Conservation (phyloP, 2,329 filamentous ascomycete species). For the Xylariaceae sp. region DNA sequence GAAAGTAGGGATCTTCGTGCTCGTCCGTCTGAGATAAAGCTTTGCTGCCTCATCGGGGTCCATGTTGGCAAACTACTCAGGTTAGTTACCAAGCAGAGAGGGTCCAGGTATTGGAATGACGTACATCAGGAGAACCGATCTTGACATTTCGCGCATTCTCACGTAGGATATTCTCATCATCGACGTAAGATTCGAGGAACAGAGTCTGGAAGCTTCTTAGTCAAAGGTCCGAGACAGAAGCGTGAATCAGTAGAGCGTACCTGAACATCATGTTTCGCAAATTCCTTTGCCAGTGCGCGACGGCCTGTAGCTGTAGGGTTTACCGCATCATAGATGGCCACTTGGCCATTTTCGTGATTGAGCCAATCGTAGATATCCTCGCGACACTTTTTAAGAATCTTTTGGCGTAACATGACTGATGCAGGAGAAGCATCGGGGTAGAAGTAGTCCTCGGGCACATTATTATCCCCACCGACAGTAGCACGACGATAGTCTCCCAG, state of each 20-base stretch:
- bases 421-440: slow-evolving; percentile 92
- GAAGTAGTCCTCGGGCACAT: slow-evolving; percentile 97
- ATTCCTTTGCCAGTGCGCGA: slow-evolving; percentile 88
- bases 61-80: slow-evolving; percentile 81
- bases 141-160: slow-evolving; percentile 98
- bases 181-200: slow-evolving; percentile 95
- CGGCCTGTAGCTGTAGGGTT: slow-evolving; percentile 87
- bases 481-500: slow-evolving; percentile 94
- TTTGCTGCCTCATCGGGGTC: slow-evolving; percentile 89
- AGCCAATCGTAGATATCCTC: slow-evolving; percentile 97
- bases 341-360: slow-evolving; percentile 96
- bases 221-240: background rate
- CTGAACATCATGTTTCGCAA: slow-evolving; percentile 96
- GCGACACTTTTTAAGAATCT: slow-evolving; percentile 95
- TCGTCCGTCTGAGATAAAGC: slow-evolving; percentile 88
- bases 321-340: slow-evolving; percentile 98
- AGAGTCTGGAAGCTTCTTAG: slow-evolving; percentile 68
- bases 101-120: background rate
- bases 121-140: slow-evolving; percentile 92
- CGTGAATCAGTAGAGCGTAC: slow-evolving; percentile 48
- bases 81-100: slow-evolving; percentile 23
- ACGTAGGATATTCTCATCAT: slow-evolving; percentile 90
- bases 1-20: slow-evolving; percentile 91
- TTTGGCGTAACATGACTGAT: slow-evolving; percentile 92
- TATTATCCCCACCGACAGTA: slow-evolving; percentile 80